These are phyloP conservation scores for Phytophthora cryptogea DNA, from an alignment of 352 stramenopile genomes.

Conservation along the genomic window DNA sequence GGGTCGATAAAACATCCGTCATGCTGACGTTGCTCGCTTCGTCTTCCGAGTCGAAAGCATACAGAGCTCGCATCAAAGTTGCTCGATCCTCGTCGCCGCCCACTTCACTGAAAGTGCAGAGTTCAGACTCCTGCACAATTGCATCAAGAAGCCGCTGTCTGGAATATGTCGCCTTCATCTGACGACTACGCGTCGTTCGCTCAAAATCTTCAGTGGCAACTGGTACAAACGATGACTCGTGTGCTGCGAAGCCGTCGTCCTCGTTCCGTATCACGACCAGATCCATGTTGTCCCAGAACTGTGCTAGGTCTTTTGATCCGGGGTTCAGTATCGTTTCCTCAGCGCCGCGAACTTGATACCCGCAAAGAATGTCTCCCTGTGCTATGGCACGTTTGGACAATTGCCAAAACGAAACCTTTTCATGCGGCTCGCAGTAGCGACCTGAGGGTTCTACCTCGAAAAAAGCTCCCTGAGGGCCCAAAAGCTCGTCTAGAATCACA, in stretches of 20 bases:
- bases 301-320: constrained; percentile 38
- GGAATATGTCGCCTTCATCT: constrained; percentile 50
- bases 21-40: constrained; percentile 17
- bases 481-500: constrained; percentile 66
- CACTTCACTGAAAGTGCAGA: constrained; percentile 38
- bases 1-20: constrained; percentile 33
- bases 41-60: constrained; percentile 35
- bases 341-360: constrained; percentile 57
- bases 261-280: constrained; percentile 64
- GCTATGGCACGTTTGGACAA: constrained; percentile 55
- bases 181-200: constrained; percentile 39
- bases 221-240: constrained; percentile 24
- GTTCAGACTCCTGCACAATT: constrained; percentile 55
- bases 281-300: constrained; percentile 56
- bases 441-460: constrained; percentile 68
- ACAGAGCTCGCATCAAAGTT: constrained; percentile 40
- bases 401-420: constrained; percentile 77
- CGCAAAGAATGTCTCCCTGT: constrained; percentile 71
- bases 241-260: constrained; percentile 25
- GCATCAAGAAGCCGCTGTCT: constrained; percentile 56
- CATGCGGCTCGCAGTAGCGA: constrained; percentile 50
- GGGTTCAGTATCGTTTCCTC: constrained; percentile 74
- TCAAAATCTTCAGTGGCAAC: constrained; percentile 49
- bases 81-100: constrained; percentile 28
- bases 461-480: constrained; percentile 62